Evolutionary conservation across 352 stramenopile species (phyloP).

Genomic region (Blastocystis sp.): DNA sequence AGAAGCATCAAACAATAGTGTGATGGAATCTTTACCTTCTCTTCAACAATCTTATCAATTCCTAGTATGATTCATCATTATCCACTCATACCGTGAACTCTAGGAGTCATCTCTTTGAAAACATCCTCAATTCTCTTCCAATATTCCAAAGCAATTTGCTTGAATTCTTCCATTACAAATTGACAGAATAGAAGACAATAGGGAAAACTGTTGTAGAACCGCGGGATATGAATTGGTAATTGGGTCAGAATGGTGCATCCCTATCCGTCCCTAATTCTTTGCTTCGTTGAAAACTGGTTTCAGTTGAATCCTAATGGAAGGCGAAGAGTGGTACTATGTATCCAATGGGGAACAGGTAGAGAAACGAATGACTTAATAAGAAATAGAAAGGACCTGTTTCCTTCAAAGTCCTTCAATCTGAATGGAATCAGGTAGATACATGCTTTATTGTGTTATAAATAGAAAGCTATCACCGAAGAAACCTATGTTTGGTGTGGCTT

Average conservation of each 20-base stretch:
- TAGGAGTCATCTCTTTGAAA: slow-evolving; percentile 43
- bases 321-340: slow-evolving; percentile 60
- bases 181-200: neutral
- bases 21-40: neutral
- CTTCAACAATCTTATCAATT: slow-evolving; percentile 24
- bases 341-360: slow-evolving; percentile 42
- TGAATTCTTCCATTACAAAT: neutral
- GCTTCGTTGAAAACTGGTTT: slow-evolving; percentile 51
- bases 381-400: slow-evolving; percentile 38
- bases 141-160: neutral
- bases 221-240: neutral
- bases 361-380: neutral
- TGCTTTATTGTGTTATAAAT: neutral
- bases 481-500: slow-evolving; percentile 46
- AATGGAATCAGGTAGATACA: slow-evolving; percentile 10
- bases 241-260: neutral
- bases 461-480: slow-evolving; percentile 16
- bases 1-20: slow-evolving; percentile 35
- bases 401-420: slow-evolving; percentile 14
- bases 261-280: neutral
- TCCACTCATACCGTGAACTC: neutral
- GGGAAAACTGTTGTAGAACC: neutral
- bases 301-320: slow-evolving; percentile 58
- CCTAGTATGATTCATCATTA: neutral
- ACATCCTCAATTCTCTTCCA: slow-evolving; percentile 26